phyloP scores from a whole-genome alignment of 495 filamentous ascomycete species.

The Patellaria atrata region DNA sequence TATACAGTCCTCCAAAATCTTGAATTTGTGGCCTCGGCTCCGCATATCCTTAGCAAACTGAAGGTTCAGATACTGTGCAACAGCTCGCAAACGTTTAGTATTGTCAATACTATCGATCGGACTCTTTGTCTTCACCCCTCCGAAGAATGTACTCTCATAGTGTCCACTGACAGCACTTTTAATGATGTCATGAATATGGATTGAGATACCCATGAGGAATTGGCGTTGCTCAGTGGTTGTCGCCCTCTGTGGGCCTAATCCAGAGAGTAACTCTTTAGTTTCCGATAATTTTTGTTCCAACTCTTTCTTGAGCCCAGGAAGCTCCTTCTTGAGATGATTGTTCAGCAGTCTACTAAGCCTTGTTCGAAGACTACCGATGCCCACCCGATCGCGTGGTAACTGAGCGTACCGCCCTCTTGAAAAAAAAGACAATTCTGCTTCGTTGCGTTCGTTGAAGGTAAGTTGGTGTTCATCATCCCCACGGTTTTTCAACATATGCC shows the following conservation, averaged over 20 bases:
- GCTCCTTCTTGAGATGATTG: constrained; percentile 22
- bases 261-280: background rate
- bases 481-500: constrained; percentile 54
- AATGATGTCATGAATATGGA: constrained; percentile 9
- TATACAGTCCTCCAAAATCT: constrained; percentile 3
- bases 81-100: constrained; percentile 19
- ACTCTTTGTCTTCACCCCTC: constrained; percentile 4
- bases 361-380: constrained; percentile 20
- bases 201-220: constrained; percentile 13
- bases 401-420: constrained; percentile 13
- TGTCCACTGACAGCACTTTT: constrained; percentile 14
- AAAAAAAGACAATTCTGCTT: constrained; percentile 31
- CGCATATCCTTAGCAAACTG: constrained; percentile 17
- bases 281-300: constrained; percentile 13
- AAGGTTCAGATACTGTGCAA: constrained; percentile 20
- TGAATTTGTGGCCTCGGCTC: constrained; percentile 15
- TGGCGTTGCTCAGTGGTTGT: constrained; percentile 10
- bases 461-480: constrained; percentile 11
- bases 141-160: constrained; percentile 19
- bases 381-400: constrained; percentile 14
- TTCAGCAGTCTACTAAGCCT: constrained; percentile 21
- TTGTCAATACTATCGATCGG: constrained; percentile 10
- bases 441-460: constrained; percentile 33
- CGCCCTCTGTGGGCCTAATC: constrained; percentile 13
- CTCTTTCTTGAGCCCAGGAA: constrained; percentile 19